Evolutionary conservation across 2,329 filamentous ascomycete species (phyloP).

Genomic region (Arthrobotrys sinensis): DNA sequence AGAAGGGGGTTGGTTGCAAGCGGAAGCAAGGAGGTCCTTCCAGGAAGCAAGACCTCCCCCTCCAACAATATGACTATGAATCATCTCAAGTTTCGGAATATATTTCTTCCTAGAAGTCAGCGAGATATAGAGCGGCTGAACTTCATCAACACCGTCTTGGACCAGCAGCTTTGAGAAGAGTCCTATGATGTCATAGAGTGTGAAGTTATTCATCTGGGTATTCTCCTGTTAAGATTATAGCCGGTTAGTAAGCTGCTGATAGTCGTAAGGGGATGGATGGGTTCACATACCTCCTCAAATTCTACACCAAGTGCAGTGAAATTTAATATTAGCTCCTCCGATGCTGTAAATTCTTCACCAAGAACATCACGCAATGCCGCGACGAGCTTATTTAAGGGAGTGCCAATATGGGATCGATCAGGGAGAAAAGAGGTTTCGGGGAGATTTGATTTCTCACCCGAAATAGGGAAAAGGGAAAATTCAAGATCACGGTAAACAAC

Average conservation of each 20-base stretch:
- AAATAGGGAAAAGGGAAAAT: conserved; percentile 52
- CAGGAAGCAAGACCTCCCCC: conserved; percentile 52
- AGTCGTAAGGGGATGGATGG: neutral
- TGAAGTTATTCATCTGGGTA: conserved; percentile 49
- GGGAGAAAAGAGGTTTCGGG: conserved; percentile 52
- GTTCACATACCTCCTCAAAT: conserved; percentile 54
- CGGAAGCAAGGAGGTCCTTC: conserved; percentile 8
- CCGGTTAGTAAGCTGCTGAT: conserved; percentile 6
- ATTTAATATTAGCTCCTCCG: conserved; percentile 54
- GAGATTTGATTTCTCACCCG: conserved; percentile 20
- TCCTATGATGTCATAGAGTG: conserved; percentile 44
- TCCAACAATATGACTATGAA: conserved; percentile 46
- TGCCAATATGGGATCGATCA: conserved; percentile 44
- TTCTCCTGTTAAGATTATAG: conserved; percentile 40
- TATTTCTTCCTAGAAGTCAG: conserved; percentile 54
- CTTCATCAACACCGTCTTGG: conserved; percentile 44
- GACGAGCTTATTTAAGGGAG: conserved; percentile 52
- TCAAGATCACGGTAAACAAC: conserved; percentile 51
- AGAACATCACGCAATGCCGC: conserved; percentile 54
- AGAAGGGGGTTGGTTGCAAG: neutral
- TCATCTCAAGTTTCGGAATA: conserved; percentile 52
- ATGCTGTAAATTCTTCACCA: conserved; percentile 50
- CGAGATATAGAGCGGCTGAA: conserved; percentile 43
- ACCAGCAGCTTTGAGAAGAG: conserved; percentile 45
- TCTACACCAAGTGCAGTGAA: conserved; percentile 52